These are phyloP conservation scores for Fusarium anguioides DNA, from an alignment of 2,329 filamentous ascomycete species.

Conservation along the genomic window DNA sequence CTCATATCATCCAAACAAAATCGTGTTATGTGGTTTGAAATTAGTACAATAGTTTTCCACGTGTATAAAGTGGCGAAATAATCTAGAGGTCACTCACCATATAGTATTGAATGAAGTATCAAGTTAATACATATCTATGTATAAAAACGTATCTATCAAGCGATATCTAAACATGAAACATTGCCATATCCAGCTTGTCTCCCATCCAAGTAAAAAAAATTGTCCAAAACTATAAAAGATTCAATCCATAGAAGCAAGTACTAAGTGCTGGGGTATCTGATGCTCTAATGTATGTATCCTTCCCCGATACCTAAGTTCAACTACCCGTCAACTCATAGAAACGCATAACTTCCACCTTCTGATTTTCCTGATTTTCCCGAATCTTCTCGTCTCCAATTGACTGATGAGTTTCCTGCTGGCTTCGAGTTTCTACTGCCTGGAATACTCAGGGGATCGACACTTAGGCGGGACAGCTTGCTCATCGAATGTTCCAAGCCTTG, in stretches of 20 bases:
- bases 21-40: no score
- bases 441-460: slow-evolving; percentile 22
- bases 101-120: neutral
- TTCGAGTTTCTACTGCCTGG: slow-evolving; percentile 26
- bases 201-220: neutral
- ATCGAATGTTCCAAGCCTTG: slow-evolving; percentile 21
- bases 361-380: slow-evolving; percentile 28
- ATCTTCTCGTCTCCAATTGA: slow-evolving; percentile 34
- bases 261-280: slow-evolving; percentile 26
- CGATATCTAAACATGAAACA: neutral
- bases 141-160: neutral
- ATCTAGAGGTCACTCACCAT: neutral
- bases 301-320: neutral
- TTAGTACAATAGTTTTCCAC: no score
- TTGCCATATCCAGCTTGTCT: neutral
- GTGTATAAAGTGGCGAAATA: neutral
- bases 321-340: slow-evolving; percentile 28
- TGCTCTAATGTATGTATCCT: neutral
- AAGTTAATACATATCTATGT: neutral
- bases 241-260: neutral
- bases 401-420: slow-evolving; percentile 15
- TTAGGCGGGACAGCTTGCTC: slow-evolving; percentile 24
- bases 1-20: neutral
- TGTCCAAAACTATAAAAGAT: neutral
- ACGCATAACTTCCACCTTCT: slow-evolving; percentile 41